Conservation (phyloP, 1,139 yeast species). For the Lodderomyces pseudojiufengensis region DNA sequence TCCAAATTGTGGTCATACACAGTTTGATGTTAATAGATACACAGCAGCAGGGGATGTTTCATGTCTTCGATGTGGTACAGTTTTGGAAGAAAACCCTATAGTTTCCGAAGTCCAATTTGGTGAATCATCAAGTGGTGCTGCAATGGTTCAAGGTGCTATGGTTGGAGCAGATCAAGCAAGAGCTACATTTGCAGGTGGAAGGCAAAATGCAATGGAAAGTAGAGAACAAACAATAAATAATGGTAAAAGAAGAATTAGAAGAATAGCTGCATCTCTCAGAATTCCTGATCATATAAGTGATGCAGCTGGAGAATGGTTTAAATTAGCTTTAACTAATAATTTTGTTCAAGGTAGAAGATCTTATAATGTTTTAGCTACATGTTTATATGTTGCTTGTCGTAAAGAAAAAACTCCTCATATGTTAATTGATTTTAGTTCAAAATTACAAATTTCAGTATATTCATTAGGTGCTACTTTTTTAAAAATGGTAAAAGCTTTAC, state of each 20-base stretch:
- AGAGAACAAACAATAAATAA: conserved; percentile 84
- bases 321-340: conserved; percentile 76
- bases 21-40: conserved; percentile 28
- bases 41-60: conserved; percentile 75
- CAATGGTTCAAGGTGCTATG: conserved; percentile 92
- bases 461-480: conserved; percentile 94
- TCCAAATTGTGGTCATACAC: conserved; percentile 31
- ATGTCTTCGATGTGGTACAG: conserved; percentile 81
- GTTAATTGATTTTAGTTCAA: conserved; percentile 90
- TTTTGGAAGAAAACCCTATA: conserved; percentile 86
- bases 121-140: conserved; percentile 90
- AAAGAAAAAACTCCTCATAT: conserved; percentile 87
- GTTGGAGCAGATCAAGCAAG: conserved; percentile 84
- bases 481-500: conserved; percentile 80
- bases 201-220: conserved; percentile 73
- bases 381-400: conserved; percentile 91
- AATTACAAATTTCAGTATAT: conserved; percentile 86
- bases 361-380: conserved; percentile 92
- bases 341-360: conserved; percentile 95
- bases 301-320: conserved; percentile 86
- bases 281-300: conserved; percentile 85
- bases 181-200: conserved; percentile 61
- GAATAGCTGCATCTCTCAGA: conserved; percentile 71
- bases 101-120: conserved; percentile 95
- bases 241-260: conserved; percentile 72